These are phyloP conservation scores for Claviceps fusiformis DNA, from an alignment of 2,329 filamentous ascomycete genomes.

Conservation along the genomic window DNA sequence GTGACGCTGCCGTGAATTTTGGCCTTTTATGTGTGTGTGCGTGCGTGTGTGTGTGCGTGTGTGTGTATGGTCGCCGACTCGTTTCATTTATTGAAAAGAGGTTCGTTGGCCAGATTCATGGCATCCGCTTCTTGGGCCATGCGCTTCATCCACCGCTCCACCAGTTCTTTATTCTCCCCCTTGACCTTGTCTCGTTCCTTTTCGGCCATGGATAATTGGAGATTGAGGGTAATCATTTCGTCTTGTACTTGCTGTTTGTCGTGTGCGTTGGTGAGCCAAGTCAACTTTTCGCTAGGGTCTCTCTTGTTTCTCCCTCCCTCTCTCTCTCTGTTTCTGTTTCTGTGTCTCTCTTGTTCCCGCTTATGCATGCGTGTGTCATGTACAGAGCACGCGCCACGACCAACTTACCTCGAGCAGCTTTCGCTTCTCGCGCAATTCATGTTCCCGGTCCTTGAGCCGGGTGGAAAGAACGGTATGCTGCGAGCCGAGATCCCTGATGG, in stretches of 20 bases:
- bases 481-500: conserved; percentile 46
- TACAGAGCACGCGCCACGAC: not conserved
- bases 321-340: not conserved
- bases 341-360: too few relatives aligned
- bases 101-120: conserved; percentile 59
- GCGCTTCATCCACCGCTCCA: conserved; percentile 81
- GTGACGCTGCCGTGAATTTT: too few relatives aligned
- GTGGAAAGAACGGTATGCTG: conserved; percentile 49
- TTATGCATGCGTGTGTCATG: too few relatives aligned
- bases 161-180: conserved; percentile 75
- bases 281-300: not conserved
- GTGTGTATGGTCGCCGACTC: too few relatives aligned
- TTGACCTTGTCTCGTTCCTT: conserved; percentile 58
- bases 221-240: conserved; percentile 74
- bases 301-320: not conserved
- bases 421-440: conserved; percentile 72
- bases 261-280: not conserved
- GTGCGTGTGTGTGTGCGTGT: too few relatives aligned
- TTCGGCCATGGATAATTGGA: conserved; percentile 80
- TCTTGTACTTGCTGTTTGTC: conserved; percentile 67
- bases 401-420: conserved; percentile 59
- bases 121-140: conserved; percentile 77
- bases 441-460: conserved; percentile 65
- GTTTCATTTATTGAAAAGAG: too few relatives aligned
- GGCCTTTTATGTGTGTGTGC: too few relatives aligned